Conservation (phyloP, 169 alveolate genomes). For the Eimeria acervulina region DNA sequence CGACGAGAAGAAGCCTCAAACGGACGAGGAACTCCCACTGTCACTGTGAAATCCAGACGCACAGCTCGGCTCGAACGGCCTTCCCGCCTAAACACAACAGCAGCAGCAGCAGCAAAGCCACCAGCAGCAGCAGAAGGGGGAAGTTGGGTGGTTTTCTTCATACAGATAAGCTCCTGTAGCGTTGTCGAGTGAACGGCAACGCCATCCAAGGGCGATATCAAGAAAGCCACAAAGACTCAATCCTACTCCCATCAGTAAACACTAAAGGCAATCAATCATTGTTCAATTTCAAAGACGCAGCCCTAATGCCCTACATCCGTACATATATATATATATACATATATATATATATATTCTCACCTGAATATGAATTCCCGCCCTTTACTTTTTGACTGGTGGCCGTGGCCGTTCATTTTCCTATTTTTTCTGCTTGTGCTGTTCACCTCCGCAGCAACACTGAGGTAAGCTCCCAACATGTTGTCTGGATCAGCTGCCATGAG, state of each 20-base stretch:
- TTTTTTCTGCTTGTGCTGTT: constrained; percentile 53
- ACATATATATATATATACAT: no score
- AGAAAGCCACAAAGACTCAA: background rate
- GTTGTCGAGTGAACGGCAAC: background rate
- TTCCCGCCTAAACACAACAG: background rate
- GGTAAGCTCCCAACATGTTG: constrained; percentile 13
- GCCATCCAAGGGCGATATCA: no score
- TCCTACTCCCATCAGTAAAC: background rate
- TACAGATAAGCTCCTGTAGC: background rate
- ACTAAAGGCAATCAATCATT: no score
- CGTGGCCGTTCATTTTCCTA: background rate
- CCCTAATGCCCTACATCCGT: no score
- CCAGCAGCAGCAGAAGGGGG: background rate
- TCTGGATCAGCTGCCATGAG: constrained; percentile 44
- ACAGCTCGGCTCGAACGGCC: background rate
- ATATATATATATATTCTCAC: background rate
- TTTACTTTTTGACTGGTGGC: background rate
- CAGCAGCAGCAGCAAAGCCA: background rate
- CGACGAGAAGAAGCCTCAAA: background rate
- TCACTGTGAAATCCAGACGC: constrained; percentile 26
- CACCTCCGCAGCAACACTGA: constrained; percentile 37
- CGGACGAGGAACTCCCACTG: background rate
- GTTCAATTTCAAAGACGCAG: no score
- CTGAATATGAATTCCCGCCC: constrained; percentile 7
- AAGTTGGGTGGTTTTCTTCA: background rate